Percentiles rank a stretch among this genome's conserved stretches.
Evolutionary conservation across 1,284 basidiomycete genomes (phyloP).

Genomic region (Sporisorium scitamineum): DNA sequence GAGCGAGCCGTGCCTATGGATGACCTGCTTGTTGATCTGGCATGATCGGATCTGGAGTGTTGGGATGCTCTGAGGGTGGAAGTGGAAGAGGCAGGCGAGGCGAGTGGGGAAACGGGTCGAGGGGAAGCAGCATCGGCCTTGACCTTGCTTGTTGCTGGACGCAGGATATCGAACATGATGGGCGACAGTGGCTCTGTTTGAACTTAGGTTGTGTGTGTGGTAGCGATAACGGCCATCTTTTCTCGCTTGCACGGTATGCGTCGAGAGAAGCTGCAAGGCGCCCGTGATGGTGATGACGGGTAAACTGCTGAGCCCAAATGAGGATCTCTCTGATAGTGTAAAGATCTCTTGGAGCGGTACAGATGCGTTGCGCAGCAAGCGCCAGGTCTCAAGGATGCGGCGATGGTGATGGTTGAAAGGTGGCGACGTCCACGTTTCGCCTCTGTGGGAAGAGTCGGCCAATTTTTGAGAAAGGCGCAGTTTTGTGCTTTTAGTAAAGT

Average conservation of each 20-base stretch:
- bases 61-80: slow-evolving; percentile 40
- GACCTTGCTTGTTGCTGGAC: slow-evolving; percentile 24
- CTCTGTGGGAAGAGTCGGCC: neutral
- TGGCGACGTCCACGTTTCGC: neutral
- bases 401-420: neutral
- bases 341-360: too few relatives aligned
- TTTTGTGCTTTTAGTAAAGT: too few relatives aligned
- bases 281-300: neutral
- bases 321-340: too few relatives aligned
- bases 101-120: slow-evolving; percentile 16
- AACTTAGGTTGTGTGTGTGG: neutral
- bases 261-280: neutral
- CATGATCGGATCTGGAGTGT: slow-evolving; percentile 3
- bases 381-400: neutral
- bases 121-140: slow-evolving; percentile 11
- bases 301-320: too few relatives aligned
- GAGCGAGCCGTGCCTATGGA: slow-evolving; percentile 29
- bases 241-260: neutral
- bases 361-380: neutral
- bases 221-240: slow-evolving; percentile 4
- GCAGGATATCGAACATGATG: slow-evolving; percentile 40
- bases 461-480: neutral
- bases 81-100: slow-evolving; percentile 50
- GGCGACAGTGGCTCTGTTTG: neutral
- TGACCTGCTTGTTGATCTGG: slow-evolving; percentile 12